These are phyloP conservation scores for Globisporangium barbulae DNA, from an alignment of 352 stramenopile genomes.

Conservation along the genomic window DNA sequence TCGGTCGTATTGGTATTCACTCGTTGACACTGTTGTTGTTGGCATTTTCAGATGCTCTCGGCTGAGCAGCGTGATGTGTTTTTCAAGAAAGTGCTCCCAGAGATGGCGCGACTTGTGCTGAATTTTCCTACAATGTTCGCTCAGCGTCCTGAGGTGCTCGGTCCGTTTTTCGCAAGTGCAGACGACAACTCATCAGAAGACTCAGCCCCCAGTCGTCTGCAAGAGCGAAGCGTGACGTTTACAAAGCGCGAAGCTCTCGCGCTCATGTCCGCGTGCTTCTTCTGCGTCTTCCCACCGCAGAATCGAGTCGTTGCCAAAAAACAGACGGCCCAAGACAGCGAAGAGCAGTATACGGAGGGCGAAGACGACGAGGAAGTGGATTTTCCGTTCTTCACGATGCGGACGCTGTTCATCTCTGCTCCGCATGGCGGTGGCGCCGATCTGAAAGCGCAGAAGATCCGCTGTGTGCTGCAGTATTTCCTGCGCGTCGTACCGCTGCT, in stretches of 20 bases:
- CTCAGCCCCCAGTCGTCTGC: conserved; percentile 8
- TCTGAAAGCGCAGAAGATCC: conserved; percentile 66
- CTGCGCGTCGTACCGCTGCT: conserved; percentile 41
- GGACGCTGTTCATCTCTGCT: conserved; percentile 31
- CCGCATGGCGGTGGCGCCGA: conserved; percentile 22
- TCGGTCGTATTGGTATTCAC: neutral
- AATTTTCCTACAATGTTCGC: conserved; percentile 49
- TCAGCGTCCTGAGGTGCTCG: conserved; percentile 33
- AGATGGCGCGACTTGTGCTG: conserved; percentile 46
- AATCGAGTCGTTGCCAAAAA: conserved; percentile 14
- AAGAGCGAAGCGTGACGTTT: conserved; percentile 28
- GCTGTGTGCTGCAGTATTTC: conserved; percentile 73
- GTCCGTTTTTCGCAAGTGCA: conserved; percentile 16
- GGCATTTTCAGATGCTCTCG: conserved; percentile 34
- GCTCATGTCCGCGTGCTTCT: conserved; percentile 59
- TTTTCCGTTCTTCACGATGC: conserved; percentile 55
- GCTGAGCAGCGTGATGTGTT: conserved; percentile 26
- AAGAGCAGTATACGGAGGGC: neutral
- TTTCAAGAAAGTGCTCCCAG: conserved; percentile 44
- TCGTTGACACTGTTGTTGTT: neutral
- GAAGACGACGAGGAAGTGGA: conserved; percentile 21
- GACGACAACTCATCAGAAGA: neutral
- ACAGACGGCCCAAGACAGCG: conserved; percentile 8
- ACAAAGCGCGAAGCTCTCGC: conserved; percentile 44
- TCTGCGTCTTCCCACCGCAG: conserved; percentile 57